phyloP scores from a whole-genome alignment of 108 stramenopile species.

The Cyclostephanos tholiformis region DNA sequence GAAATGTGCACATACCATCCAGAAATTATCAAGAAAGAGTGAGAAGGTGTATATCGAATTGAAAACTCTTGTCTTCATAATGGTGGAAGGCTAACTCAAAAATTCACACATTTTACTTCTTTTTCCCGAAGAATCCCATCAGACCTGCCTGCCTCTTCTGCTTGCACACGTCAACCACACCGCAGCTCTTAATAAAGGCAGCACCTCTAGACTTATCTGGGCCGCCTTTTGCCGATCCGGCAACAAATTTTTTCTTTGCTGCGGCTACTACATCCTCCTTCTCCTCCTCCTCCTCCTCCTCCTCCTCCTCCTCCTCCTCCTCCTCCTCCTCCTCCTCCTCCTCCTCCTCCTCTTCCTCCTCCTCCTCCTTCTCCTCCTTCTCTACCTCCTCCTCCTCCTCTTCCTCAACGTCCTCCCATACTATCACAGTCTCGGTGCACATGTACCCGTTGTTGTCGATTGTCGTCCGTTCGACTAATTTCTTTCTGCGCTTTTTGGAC shows the following conservation, averaged over 20 bases:
- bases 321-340: slow-evolving; percentile 1
- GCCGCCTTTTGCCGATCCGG: not conserved
- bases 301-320: slow-evolving; percentile 46
- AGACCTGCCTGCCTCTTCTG: slow-evolving; percentile 58
- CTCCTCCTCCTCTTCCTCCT: slow-evolving; percentile 6
- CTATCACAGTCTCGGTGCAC: slow-evolving; percentile 58
- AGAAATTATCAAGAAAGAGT: not conserved
- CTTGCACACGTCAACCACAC: too few species aligned
- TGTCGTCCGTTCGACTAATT: slow-evolving; percentile 63
- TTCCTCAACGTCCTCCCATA: slow-evolving; percentile 65
- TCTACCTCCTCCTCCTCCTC: slow-evolving; percentile 46
- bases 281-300: slow-evolving; percentile 8
- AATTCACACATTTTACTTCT: slow-evolving; percentile 25
- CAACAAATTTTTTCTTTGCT: too few species aligned
- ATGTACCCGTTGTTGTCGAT: slow-evolving; percentile 60
- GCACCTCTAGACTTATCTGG: not conserved
- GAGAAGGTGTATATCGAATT: too few species aligned
- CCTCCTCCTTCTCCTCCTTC: not conserved
- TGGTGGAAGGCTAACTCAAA: too few species aligned
- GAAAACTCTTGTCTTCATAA: too few species aligned
- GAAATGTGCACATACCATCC: not conserved
- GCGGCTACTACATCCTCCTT: not conserved
- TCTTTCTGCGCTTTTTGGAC: slow-evolving; percentile 59
- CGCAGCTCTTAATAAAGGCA: too few species aligned
- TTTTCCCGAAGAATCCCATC: slow-evolving; percentile 72